A percentile compares a stretch with the other conserved stretches of the same genome.
Conservation (phyloP, 129 eudicot species). For the Helianthus tuberosus region DNA sequence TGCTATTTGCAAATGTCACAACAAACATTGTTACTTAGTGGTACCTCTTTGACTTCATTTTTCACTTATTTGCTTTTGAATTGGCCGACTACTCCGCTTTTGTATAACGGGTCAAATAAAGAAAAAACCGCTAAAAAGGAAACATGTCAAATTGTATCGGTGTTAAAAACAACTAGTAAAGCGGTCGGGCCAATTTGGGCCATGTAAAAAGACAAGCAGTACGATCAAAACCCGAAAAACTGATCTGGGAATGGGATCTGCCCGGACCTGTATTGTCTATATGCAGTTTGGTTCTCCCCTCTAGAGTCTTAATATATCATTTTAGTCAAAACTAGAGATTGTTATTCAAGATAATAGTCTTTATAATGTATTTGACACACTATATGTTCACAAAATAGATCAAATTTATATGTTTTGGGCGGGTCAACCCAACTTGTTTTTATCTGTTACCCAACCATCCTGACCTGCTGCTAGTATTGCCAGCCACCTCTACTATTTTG, state of each 20-base stretch:
- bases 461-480: background rate
- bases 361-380: background rate
- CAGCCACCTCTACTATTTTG: background rate
- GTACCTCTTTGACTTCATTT: conserved; percentile 7
- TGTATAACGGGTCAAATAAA: background rate
- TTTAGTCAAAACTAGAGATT: background rate
- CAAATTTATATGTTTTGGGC: background rate
- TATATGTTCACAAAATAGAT: background rate
- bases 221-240: background rate
- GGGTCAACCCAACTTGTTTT: conserved; percentile 11
- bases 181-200: background rate
- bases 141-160: background rate
- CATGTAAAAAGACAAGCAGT: background rate
- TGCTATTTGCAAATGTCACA: background rate
- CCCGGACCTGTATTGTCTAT: background rate
- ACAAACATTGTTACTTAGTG: background rate
- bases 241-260: background rate
- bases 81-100: background rate
- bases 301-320: background rate
- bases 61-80: background rate
- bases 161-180: background rate
- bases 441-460: background rate
- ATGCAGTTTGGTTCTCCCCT: background rate
- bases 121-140: background rate
- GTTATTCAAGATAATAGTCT: background rate